Evolutionary conservation across 441 rosid species (phyloP).

Genomic region (Gossypium schwendimanii): DNA sequence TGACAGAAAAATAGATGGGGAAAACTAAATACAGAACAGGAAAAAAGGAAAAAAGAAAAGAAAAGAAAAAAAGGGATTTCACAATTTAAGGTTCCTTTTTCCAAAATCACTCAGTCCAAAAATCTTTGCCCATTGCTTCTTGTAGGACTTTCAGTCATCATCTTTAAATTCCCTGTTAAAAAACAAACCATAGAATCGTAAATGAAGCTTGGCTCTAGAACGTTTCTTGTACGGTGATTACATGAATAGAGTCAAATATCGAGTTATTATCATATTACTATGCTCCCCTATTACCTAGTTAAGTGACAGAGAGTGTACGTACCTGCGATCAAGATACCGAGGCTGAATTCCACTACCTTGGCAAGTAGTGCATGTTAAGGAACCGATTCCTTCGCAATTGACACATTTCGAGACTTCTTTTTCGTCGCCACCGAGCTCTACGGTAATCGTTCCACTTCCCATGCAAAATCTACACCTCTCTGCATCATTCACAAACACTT

Average conservation of each 20-base stretch:
- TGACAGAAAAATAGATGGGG: neutral
- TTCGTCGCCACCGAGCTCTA: constrained; percentile 69
- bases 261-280: neutral
- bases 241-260: neutral
- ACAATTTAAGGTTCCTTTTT: neutral
- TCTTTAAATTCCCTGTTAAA: constrained; percentile 85
- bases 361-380: constrained; percentile 90
- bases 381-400: constrained; percentile 77
- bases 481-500: constrained; percentile 20
- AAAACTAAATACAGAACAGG: neutral
- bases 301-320: neutral
- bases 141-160: constrained; percentile 49
- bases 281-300: neutral
- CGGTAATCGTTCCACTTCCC: constrained; percentile 62
- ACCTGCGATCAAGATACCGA: constrained; percentile 97
- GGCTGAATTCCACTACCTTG: constrained; percentile 94
- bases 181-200: constrained; percentile 9
- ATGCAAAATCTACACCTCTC: constrained; percentile 81
- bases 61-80: neutral
- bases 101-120: constrained; percentile 8
- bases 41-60: neutral
- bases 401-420: constrained; percentile 74
- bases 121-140: constrained; percentile 13
- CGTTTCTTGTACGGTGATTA: neutral
- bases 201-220: too few species aligned